Conservation (phyloP, 225 moss, liverwort and hornwort genomes). For the Polytrichum formosum region DNA sequence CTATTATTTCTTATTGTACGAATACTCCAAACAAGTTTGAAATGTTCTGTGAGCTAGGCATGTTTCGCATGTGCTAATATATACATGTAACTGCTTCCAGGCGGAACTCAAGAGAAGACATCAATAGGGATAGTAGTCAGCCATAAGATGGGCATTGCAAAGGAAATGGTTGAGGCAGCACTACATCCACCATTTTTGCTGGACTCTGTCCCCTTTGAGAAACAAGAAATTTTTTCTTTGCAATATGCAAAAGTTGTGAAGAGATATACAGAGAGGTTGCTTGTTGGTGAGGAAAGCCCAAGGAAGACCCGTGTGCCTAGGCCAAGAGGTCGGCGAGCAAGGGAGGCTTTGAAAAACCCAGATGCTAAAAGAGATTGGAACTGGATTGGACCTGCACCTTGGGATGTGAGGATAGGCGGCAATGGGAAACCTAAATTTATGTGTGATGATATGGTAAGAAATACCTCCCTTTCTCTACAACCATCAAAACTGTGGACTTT, state of each 20-base stretch:
- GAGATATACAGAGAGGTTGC: conserved; percentile 50
- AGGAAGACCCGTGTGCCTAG: conserved; percentile 29
- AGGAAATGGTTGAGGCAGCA: conserved; percentile 45
- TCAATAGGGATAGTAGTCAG: conserved; percentile 22
- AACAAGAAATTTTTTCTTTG: not conserved
- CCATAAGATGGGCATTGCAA: conserved; percentile 34
- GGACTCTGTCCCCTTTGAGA: not conserved
- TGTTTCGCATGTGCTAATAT: not conserved
- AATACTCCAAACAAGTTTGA: too few relatives aligned
- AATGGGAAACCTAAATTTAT: conserved; percentile 58
- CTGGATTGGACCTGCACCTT: conserved; percentile 56
- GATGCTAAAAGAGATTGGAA: conserved; percentile 25
- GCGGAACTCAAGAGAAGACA: conserved; percentile 8
- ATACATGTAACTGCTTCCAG: not conserved
- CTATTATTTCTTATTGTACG: too few relatives aligned
- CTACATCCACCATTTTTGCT: conserved; percentile 11
- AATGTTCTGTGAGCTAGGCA: too few relatives aligned
- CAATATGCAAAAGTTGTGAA: conserved; percentile 20
- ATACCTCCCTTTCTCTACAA: too few relatives aligned
- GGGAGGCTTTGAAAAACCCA: conserved; percentile 27
- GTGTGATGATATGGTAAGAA: conserved; percentile 64
- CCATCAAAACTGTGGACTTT: too few relatives aligned
- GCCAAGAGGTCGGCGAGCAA: conserved; percentile 38
- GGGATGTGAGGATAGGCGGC: conserved; percentile 51
- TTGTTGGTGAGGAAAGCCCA: conserved; percentile 17